Evolutionary conservation across 768 basidiomycete genomes (phyloP).

Genomic region (Boletus reticulatus): DNA sequence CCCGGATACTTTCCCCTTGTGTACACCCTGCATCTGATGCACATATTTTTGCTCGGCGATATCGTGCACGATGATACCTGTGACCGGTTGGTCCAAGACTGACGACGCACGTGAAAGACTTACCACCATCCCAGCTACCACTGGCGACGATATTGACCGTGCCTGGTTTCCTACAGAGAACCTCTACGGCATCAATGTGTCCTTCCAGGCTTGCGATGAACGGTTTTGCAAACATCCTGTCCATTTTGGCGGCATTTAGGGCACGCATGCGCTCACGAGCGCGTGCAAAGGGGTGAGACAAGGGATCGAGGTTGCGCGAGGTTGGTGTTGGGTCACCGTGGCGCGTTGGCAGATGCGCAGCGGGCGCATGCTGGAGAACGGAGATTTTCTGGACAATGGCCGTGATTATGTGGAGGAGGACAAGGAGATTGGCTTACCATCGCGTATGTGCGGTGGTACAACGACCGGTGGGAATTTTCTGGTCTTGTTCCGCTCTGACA

Average conservation of each 20-base stretch:
- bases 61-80: conserved; percentile 87
- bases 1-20: conserved; percentile 84
- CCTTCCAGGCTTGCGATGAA: conserved; percentile 90
- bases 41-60: conserved; percentile 56
- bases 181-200: conserved; percentile 93
- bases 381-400: conserved; percentile 65
- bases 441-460: not conserved
- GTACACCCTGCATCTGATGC: conserved; percentile 62
- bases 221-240: conserved; percentile 96
- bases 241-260: conserved; percentile 94
- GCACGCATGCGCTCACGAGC: conserved; percentile 93
- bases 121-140: conserved; percentile 95
- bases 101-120: conserved; percentile 28
- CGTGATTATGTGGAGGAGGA: not conserved
- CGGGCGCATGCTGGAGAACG: conserved; percentile 80
- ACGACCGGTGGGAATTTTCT: conserved; percentile 3
- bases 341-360: conserved; percentile 67
- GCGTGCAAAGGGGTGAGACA: conserved; percentile 93
- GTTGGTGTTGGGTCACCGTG: conserved; percentile 85
- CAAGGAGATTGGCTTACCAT: conserved; percentile 12
- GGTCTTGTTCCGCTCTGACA: too few relatives aligned
- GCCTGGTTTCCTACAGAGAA: conserved; percentile 67
- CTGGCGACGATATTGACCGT: conserved; percentile 80
- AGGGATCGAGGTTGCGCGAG: conserved; percentile 88
- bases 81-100: not conserved